Conservation (phyloP, 306 rosid species). For the Glycyrrhiza uralensis region DNA sequence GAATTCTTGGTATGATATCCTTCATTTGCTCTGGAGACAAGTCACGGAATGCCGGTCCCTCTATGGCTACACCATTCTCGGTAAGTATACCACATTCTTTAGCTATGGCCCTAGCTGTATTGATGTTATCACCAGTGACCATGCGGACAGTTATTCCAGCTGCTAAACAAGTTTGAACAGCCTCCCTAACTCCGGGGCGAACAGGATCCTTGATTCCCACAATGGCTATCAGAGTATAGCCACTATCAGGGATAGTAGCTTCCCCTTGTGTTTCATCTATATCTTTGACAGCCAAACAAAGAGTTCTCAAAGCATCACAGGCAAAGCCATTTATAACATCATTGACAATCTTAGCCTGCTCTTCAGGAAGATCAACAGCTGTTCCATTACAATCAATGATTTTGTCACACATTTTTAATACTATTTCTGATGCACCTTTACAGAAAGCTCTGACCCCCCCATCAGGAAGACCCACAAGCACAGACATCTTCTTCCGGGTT, state of each 20-base stretch:
- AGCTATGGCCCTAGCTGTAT: slow-evolving; percentile 88
- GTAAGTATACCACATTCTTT: slow-evolving; percentile 92
- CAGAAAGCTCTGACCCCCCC: slow-evolving; percentile 61
- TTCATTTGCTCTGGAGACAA: slow-evolving; percentile 55
- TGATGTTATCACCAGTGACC: slow-evolving; percentile 93
- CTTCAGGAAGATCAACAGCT: slow-evolving; percentile 47
- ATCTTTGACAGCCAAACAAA: slow-evolving; percentile 77
- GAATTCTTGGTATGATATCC: slow-evolving; percentile 64
- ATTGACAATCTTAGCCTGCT: slow-evolving; percentile 37
- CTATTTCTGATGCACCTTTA: slow-evolving; percentile 95
- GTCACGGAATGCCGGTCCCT: slow-evolving; percentile 66
- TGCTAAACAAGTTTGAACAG: slow-evolving; percentile 74
- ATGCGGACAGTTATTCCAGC: slow-evolving; percentile 90
- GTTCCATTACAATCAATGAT: slow-evolving; percentile 55
- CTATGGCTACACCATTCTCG: slow-evolving; percentile 67
- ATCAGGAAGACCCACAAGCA: slow-evolving; percentile 61
- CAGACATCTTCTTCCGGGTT: slow-evolving; percentile 87
- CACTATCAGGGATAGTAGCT: slow-evolving; percentile 47
- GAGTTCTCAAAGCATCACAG: slow-evolving; percentile 80
- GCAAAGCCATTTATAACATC: slow-evolving; percentile 73
- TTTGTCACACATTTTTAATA: slow-evolving; percentile 59
- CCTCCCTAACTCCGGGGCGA: slow-evolving; percentile 81
- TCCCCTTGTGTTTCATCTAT: slow-evolving; percentile 32
- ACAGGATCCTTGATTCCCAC: slow-evolving; percentile 96
- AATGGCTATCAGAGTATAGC: slow-evolving; percentile 71